Evolutionary conservation across 768 basidiomycete genomes (phyloP), one percentile per base, ranked within the genome.

Genomic region (Termitomyces sp.): DNA sequence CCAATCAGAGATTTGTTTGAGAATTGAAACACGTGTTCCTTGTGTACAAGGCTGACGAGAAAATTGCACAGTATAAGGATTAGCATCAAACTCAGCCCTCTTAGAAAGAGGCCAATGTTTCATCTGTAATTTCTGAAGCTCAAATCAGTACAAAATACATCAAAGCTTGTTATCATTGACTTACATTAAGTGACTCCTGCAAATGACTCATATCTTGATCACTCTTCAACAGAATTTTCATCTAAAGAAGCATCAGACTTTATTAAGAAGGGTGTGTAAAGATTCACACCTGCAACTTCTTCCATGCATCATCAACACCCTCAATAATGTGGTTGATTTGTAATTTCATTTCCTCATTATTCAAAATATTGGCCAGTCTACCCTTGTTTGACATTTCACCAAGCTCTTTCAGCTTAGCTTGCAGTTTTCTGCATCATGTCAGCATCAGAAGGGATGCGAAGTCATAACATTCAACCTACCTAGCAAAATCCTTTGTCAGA

Each of bases 11-110:
- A 49, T 66, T 60, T 61, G 33, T n/a, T 60, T 20, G 35, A 69
- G 55, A 26, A 71, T 69, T n/a, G 50, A 4, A 48, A 67, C 66
- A 26, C 70, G 67, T 4, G 70, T 71, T 61, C 64, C 66, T 9
- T 55, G 61, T 18, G 67, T 68, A 60, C 72, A 73, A 9, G 56
- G 32, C n/a, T 41, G 20, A 26, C 60, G 36, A 20, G 43, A 35
- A n/a, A 51, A 36, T 51, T 12, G n/a, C 35, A 32, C 55, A 46
- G 26, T 35, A 28, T 20, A 20, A 14, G 13, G 18, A 36, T 51
- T 36, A 5, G 10, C 36, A 51, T 51, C 20, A 51, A 33, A 36
- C 8, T 36, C 20, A 23, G 33, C 50, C 5, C 35, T 36, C 2
- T 23, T 20, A 33, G 50, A 36, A 51, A 23, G 50, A 33, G 35